Conservation (phyloP, 1,139 yeast species). For the Suhomyces bokatorum region DNA sequence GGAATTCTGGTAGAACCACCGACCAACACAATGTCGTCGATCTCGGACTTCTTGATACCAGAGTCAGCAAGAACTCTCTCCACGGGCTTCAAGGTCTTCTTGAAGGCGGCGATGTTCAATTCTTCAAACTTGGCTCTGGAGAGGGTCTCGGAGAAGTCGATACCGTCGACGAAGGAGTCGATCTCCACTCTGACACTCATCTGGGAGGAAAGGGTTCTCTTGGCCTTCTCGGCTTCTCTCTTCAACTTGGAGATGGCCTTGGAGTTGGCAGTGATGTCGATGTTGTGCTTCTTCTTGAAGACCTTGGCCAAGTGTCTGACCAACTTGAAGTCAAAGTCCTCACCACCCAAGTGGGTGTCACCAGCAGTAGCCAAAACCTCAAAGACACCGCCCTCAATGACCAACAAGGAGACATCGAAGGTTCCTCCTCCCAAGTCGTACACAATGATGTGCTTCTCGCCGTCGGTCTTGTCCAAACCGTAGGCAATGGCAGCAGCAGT, state of each 20-base stretch:
- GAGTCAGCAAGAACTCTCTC: constrained; percentile 91
- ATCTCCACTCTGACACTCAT: constrained; percentile 89
- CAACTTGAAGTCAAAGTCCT: constrained; percentile 89
- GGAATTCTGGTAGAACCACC: constrained; percentile 99
- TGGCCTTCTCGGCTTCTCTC: constrained; percentile 96
- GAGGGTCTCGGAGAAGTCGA: constrained; percentile 88
- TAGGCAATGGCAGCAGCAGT: constrained; percentile 98
- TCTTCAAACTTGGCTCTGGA: constrained; percentile 97
- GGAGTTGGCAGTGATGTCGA: constrained; percentile 71
- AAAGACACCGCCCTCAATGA: constrained; percentile 54
- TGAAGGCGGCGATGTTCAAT: constrained; percentile 81
- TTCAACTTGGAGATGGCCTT: constrained; percentile 87
- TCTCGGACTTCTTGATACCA: constrained; percentile 75
- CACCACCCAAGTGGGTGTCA: constrained; percentile 72
- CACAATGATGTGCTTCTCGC: constrained; percentile 51
- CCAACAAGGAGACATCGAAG: constrained; percentile 52
- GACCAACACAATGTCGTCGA: constrained; percentile 90
- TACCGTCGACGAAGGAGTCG: constrained; percentile 93
- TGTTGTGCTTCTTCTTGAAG: constrained; percentile 84
- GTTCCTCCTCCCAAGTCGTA: constrained; percentile 60
- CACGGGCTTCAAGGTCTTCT: constrained; percentile 89
- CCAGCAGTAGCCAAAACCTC: constrained; percentile 56
- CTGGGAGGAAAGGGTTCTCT: constrained; percentile 90
- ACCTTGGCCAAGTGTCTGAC: constrained; percentile 82
- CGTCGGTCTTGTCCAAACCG: constrained; percentile 80